A percentile compares a stretch with the other conserved stretches of the same genome.
These are phyloP conservation scores for Penstemon barbatus DNA, from an alignment of 257 asterid species.

Conservation along the genomic window DNA sequence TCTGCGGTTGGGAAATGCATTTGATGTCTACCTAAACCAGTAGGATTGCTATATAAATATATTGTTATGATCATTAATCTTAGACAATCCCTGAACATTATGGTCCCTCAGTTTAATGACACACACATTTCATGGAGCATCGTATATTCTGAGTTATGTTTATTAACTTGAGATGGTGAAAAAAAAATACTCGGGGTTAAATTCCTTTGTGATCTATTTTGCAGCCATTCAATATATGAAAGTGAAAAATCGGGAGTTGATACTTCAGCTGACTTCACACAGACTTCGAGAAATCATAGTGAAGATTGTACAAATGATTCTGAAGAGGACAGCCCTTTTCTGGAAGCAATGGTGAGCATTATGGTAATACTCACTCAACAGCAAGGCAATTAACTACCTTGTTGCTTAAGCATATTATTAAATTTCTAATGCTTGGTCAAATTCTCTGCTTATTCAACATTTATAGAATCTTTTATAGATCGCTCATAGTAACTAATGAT, in stretches of 20 bases:
- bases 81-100: background rate
- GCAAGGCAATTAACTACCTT: background rate
- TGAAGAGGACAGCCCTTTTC: conserved; percentile 12
- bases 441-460: background rate
- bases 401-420: background rate
- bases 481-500: conserved; percentile 18
- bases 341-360: conserved; percentile 34
- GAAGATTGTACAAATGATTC: conserved; percentile 22
- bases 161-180: no score
- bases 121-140: background rate
- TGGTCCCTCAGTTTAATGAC: background rate
- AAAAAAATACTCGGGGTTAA: no score
- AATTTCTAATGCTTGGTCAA: conserved; percentile 17
- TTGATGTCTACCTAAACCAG: no score
- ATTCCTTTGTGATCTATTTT: no score
- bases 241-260: no score
- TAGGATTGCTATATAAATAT: background rate
- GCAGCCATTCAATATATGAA: no score
- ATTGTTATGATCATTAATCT: background rate
- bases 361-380: conserved; percentile 12
- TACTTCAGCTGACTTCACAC: no score
- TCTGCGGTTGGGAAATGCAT: no score
- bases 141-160: no score
- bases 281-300: conserved; percentile 15
- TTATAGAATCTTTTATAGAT: background rate